Conservation (phyloP, 768 basidiomycete species). For the Kwoniella bestiolae region DNA sequence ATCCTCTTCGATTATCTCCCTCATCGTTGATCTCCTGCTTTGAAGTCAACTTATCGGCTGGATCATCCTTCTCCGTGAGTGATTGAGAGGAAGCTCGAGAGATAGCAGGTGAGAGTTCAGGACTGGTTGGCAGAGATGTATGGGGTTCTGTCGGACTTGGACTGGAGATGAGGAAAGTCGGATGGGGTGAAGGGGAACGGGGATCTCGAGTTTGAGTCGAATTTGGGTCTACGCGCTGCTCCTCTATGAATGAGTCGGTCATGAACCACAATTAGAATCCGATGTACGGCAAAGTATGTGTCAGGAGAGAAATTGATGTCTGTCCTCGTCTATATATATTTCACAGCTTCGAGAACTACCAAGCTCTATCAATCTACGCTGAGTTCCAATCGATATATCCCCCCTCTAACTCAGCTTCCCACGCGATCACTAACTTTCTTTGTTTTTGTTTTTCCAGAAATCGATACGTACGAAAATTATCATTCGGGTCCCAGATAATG, state of each 20-base stretch:
- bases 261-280: too few species aligned
- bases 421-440: too few species aligned
- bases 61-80: conserved; percentile 1
- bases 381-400: too few species aligned
- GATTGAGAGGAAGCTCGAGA: background rate
- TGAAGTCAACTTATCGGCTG: conserved; percentile 20
- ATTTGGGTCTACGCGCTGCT: background rate
- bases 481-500: background rate
- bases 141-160: background rate
- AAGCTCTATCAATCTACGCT: too few species aligned
- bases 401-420: background rate
- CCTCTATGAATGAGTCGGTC: background rate
- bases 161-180: background rate
- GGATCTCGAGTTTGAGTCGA: background rate
- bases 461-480: too few species aligned
- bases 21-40: conserved; percentile 11
- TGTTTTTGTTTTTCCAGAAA: background rate
- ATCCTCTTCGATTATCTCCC: background rate
- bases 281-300: too few species aligned
- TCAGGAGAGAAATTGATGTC: too few species aligned
- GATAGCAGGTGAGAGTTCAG: background rate
- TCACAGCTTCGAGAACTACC: too few species aligned
- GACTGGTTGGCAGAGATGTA: conserved; percentile 5
- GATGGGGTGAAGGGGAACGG: background rate
- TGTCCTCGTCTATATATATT: too few species aligned